phyloP scores from a whole-genome alignment of 306 rosid species.

The Cucurbita pepo region DNA sequence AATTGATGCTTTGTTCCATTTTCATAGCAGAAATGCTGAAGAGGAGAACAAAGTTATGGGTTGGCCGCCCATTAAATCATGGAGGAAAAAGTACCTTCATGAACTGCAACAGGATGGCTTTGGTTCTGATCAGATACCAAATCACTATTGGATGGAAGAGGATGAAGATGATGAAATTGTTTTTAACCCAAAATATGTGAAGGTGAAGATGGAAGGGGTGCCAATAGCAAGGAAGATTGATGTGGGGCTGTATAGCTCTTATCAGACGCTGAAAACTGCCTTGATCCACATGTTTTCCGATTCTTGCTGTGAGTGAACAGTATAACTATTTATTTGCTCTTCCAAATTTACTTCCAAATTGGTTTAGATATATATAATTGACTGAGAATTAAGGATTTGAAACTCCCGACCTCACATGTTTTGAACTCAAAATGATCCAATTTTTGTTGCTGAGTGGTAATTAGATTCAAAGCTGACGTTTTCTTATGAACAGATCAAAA shows the following conservation, averaged over 20 bases:
- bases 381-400: background rate
- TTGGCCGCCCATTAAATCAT: constrained; percentile 83
- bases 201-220: constrained; percentile 83
- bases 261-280: constrained; percentile 29
- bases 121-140: background rate
- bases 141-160: constrained; percentile 5
- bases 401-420: background rate
- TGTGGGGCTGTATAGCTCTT: constrained; percentile 37
- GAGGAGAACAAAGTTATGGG: constrained; percentile 43
- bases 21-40: constrained; percentile 14
- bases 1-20: background rate
- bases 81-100: constrained; percentile 44
- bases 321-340: background rate
- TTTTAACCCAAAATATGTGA: constrained; percentile 31
- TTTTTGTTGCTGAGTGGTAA: background rate
- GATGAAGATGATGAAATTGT: constrained; percentile 14
- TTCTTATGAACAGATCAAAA: constrained; percentile 23
- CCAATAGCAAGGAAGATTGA: constrained; percentile 54
- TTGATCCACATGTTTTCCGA: constrained; percentile 45
- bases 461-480: background rate
- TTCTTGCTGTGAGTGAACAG: constrained; percentile 17
- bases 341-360: background rate
- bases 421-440: background rate
- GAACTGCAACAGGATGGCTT: constrained; percentile 12
- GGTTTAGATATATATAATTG: too few relatives aligned